A percentile compares a stretch with the other conserved stretches of the same genome.
Conservation (phyloP, 768 basidiomycete species). For the Macrolepiota fuliginosa region DNA sequence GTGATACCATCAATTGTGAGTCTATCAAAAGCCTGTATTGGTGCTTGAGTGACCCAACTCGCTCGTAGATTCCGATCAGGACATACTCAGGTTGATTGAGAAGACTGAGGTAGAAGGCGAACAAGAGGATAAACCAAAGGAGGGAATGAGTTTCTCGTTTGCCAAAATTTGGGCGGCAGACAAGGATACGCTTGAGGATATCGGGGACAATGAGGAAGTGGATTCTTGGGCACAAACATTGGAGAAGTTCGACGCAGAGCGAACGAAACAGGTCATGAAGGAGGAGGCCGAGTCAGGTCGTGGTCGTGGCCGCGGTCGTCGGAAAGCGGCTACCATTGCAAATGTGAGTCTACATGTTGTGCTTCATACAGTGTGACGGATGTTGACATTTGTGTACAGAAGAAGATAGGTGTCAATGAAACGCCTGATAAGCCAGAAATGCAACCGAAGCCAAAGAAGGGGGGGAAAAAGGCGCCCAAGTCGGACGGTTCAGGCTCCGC, state of each 20-base stretch:
- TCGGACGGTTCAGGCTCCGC: conserved; percentile 30
- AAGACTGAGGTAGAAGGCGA: conserved; percentile 77
- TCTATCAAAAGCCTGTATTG: conserved; percentile 7
- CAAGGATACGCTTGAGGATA: conserved; percentile 66
- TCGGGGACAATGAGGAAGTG: conserved; percentile 58
- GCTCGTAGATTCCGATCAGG: conserved; percentile 66
- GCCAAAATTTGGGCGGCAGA: conserved; percentile 91
- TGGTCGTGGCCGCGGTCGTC: conserved; percentile 78
- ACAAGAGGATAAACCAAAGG: conserved; percentile 44
- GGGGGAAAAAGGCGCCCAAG: conserved; percentile 17
- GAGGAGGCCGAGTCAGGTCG: conserved; percentile 63
- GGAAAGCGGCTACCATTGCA: conserved; percentile 66
- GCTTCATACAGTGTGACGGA: not conserved
- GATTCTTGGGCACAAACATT: conserved; percentile 86
- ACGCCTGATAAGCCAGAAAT: conserved; percentile 4
- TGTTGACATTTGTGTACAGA: conserved; percentile 21
- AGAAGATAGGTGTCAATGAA: conserved; percentile 21
- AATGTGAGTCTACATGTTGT: conserved; percentile 26
- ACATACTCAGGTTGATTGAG: conserved; percentile 84
- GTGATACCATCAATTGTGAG: conserved; percentile 68
- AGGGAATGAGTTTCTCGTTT: conserved; percentile 72
- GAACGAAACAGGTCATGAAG: conserved; percentile 37
- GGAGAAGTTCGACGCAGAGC: conserved; percentile 44
- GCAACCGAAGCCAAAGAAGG: conserved; percentile 15
- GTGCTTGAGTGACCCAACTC: not conserved